Evolutionary conservation across 1,284 basidiomycete genomes (phyloP), one percentile per base, ranked within the genome.

Genomic region (Fomitopsis betulina): DNA sequence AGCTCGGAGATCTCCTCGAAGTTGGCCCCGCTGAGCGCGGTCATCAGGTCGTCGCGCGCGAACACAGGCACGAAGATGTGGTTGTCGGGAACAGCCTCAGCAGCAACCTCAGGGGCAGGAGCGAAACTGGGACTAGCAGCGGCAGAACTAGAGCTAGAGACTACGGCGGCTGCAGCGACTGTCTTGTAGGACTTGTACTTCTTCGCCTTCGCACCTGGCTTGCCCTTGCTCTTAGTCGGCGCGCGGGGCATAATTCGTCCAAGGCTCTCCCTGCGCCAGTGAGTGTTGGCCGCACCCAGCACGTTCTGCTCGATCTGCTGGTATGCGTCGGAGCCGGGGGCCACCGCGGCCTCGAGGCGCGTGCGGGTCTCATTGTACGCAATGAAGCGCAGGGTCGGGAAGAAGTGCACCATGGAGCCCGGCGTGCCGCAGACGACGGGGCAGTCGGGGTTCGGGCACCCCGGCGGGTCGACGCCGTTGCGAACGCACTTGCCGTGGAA

Each of bases 401-500:
- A 90, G 73, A 83, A 87, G 71, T 89, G 86, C 7, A 86, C 80
- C 63, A 91, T 72, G 7, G 87, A 90, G 15, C 88, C 88, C n/a
- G 89, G 86, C 6, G 88, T 91, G 65, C 89, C 88, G 64, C 88
- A 90, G 45, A 89, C 80, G 58, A 88, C 79, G 35, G 86, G 81
- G 68, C 89, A 91, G 67, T 89, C 82, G 32, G 88, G 87, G 65
- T 90, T 87, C 2, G 89, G 88, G 64, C 89, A 91, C 30, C 89
- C 89, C 5, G 72, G 55, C 13, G 87, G 88, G 27, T 84, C 79
- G 56, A 78, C 71, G 52, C 80, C 84, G 57, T 82, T 75, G 43
- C 75, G 66, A 63, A 82, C 80, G 65, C 89, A 91, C 72, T 89
- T 91, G 57, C 89, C 89, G 62, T 91, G 89, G 70, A 91, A 91